These are phyloP conservation scores for Epichloe elymi DNA, from an alignment of 2,329 filamentous ascomycete species.

Conservation along the genomic window DNA sequence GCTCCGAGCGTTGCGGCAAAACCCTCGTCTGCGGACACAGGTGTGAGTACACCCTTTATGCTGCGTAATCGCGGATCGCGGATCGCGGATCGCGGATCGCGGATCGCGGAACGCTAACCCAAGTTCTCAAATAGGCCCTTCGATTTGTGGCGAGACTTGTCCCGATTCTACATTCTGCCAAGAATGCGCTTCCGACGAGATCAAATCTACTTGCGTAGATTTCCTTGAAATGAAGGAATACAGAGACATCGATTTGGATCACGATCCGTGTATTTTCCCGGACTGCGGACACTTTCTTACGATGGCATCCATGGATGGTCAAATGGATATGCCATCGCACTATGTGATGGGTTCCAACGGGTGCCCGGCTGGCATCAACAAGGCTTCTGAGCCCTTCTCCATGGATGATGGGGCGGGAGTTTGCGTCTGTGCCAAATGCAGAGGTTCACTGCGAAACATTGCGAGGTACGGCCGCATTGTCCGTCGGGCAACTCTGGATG, in stretches of 20 bases:
- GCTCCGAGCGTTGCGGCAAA: conserved; percentile 43
- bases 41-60: conserved; percentile 23
- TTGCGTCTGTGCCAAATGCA: conserved; percentile 45
- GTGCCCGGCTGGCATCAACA: conserved; percentile 19
- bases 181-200: conserved; percentile 30
- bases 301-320: conserved; percentile 44
- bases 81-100: too few species aligned
- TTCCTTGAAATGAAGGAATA: conserved; percentile 41
- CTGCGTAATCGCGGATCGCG: too few species aligned
- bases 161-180: conserved; percentile 42
- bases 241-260: conserved; percentile 41
- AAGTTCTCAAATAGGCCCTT: conserved; percentile 25
- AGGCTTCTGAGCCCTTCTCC: conserved; percentile 33
- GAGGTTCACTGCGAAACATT: conserved; percentile 43
- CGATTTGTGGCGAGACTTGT: conserved; percentile 51
- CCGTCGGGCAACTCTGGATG: conserved; percentile 45
- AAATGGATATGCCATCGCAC: conserved; percentile 38
- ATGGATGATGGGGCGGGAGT: conserved; percentile 24
- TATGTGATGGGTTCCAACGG: conserved; percentile 30
- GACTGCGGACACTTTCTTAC: conserved; percentile 53
- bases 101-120: too few species aligned
- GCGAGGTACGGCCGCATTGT: conserved; percentile 50
- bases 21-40: conserved; percentile 44
- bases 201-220: conserved; percentile 40
- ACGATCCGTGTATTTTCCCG: conserved; percentile 48